A percentile compares a stretch with the other conserved stretches of the same genome.
Conservation (phyloP, 805 yeast genomes). For the Schizosaccharomyces octosporus region DNA sequence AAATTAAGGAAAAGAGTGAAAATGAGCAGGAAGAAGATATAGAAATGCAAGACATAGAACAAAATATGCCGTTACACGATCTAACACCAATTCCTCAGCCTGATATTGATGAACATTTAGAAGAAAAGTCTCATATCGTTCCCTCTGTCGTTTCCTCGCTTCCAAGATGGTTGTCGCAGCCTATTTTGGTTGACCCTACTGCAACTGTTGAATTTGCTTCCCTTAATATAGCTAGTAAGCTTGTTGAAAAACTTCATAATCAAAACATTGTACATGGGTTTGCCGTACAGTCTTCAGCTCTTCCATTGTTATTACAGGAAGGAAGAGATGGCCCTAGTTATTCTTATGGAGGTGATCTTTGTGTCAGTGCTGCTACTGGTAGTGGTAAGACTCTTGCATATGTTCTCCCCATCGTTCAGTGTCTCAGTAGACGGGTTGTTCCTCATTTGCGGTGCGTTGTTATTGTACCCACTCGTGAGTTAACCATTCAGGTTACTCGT, state of each 20-base stretch:
- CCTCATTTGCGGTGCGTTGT: conserved; percentile 54
- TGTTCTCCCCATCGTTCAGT: conserved; percentile 29
- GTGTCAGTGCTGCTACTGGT: conserved; percentile 82
- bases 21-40: neutral
- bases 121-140: neutral
- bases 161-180: conserved; percentile 1
- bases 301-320: neutral
- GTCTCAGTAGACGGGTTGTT: conserved; percentile 17
- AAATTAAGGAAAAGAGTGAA: neutral
- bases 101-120: neutral
- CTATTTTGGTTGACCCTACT: neutral
- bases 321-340: neutral
- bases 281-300: neutral
- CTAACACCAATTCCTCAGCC: neutral
- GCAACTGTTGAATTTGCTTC: neutral
- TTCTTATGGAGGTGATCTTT: conserved; percentile 19
- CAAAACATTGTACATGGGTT: neutral
- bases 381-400: conserved; percentile 89
- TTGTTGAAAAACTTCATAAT: neutral
- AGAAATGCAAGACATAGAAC: neutral
- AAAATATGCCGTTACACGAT: neutral
- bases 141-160: neutral
- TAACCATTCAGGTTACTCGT: conserved; percentile 54
- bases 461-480: conserved; percentile 73
- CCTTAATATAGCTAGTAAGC: neutral